Conservation (phyloP, 1,139 yeast species). For the Protomyces lactucae-debilis region DNA sequence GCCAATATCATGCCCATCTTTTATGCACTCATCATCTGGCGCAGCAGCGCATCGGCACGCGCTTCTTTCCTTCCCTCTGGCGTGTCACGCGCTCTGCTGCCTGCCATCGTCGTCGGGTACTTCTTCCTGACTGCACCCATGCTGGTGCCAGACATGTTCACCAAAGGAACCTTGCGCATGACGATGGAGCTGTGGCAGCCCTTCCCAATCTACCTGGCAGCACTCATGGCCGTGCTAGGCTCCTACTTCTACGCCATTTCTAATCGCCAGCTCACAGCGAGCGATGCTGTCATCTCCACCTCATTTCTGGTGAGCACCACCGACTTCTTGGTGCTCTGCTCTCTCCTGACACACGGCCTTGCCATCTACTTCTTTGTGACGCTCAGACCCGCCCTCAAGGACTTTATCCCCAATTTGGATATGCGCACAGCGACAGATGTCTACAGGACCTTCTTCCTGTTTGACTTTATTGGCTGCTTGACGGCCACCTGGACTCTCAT, state of each 20-base stretch:
- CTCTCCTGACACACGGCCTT: slow-evolving; percentile 6
- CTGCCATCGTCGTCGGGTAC: slow-evolving; percentile 7
- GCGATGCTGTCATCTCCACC: slow-evolving; percentile 24
- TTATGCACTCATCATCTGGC: slow-evolving; percentile 5
- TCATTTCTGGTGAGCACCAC: slow-evolving; percentile 10
- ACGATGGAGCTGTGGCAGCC: slow-evolving; percentile 14
- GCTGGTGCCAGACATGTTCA: slow-evolving; percentile 5
- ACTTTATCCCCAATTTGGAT: slow-evolving; percentile 1
- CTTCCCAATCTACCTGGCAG: slow-evolving; percentile 5
- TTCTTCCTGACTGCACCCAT: background rate
- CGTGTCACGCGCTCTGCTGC: slow-evolving; percentile 14
- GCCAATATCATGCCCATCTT: slow-evolving; percentile 13
- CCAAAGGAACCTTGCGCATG: background rate
- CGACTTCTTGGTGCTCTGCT: slow-evolving; percentile 11
- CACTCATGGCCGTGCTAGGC: slow-evolving; percentile 1
- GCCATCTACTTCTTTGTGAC: slow-evolving; percentile 7
- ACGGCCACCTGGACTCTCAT: slow-evolving; percentile 18
- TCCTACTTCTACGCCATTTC: slow-evolving; percentile 4
- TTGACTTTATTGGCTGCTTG: slow-evolving; percentile 18
- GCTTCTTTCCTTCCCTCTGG: slow-evolving; percentile 22
- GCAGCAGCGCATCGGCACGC: slow-evolving; percentile 13
- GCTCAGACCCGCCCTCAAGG: background rate
- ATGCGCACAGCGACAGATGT: slow-evolving; percentile 1
- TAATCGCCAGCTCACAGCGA: slow-evolving; percentile 4
- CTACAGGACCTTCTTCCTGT: slow-evolving; percentile 3